A percentile compares a stretch with the other conserved stretches of the same genome.
These are phyloP conservation scores for Chrysanthemum seticuspe DNA, from an alignment of 129 eudicot species.

Conservation along the genomic window DNA sequence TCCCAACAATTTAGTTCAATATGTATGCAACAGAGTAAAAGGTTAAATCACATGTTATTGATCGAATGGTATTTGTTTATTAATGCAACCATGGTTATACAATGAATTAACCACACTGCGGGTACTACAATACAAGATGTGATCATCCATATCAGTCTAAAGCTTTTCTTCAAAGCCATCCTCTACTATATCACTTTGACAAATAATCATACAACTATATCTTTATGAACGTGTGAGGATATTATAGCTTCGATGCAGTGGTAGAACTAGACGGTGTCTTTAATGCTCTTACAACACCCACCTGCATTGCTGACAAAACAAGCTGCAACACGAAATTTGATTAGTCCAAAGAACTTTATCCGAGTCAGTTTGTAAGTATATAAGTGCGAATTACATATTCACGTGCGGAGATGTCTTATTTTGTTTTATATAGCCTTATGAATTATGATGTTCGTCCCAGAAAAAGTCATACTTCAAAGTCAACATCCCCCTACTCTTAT, in stretches of 20 bases:
- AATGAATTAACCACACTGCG: background rate
- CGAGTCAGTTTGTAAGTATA: background rate
- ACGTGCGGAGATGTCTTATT: background rate
- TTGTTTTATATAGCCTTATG: background rate
- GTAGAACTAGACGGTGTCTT: constrained; percentile 33
- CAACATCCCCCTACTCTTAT: background rate
- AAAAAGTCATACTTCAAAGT: background rate
- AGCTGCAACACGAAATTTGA: constrained; percentile 47
- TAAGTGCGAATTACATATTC: background rate
- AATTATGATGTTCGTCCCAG: background rate
- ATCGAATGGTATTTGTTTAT: background rate
- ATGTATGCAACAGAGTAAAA: background rate
- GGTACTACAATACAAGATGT: background rate
- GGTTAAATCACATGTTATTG: background rate
- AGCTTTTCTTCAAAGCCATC: background rate
- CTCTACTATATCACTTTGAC: background rate
- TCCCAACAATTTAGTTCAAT: background rate
- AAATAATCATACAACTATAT: constrained; percentile 14
- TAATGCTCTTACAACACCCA: constrained; percentile 64
- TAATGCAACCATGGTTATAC: background rate
- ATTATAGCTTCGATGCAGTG: constrained; percentile 53
- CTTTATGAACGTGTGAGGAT: background rate
- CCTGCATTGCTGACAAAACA: constrained; percentile 78
- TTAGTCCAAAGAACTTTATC: constrained; percentile 13
- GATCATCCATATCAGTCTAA: background rate